Base-by-base conservation (phyloP, 2,329 filamentous ascomycete species). In the Alternaria hordeiaustralica region DNA sequence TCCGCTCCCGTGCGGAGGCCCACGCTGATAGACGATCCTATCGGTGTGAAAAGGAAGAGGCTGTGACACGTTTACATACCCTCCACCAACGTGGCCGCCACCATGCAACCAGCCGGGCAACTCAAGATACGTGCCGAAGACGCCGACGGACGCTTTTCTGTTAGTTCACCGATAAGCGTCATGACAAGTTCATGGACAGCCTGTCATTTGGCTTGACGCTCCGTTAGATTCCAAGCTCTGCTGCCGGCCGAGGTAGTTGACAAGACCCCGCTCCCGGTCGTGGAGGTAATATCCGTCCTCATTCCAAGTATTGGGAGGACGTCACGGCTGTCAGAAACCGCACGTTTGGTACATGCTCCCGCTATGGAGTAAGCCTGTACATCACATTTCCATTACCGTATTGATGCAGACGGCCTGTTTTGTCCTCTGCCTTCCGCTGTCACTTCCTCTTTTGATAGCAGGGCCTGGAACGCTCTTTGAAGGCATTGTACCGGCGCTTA, bases 51-150 rank as follows among this genome's bases (percentile, higher is more conserved):
- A 21, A 13, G 21, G 15, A 21, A 26, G 25, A 26, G 7, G 4
- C 18, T 47, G 25, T 33, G 49, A 45, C 53, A 13, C 8, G 12
- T 47, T n/a, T 41, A 55, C n/a, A 33, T 20, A 25, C 59, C 30
- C 8, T 41, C 5, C 36, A 41, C 26, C 36, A 59, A 63, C 55
- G 49, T 63, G 60, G 60, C 44, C 43, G 50, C 55, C 47, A 44
- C 54, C 26, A 58, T 47, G 47, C 46, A 20, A 21, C 10, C 1
- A 45, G n/a, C 55, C 55, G 49, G 6, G 30, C 20, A 41, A 41
- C 49, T 21, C 20, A 36, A 53, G 49, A 53, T 53, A 25, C 28
- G 20, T 53, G 20, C 49, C 49, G 28, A 15, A 36, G 28, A 21
- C 18, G 20, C 49, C 30, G 28, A 36, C 30, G 30, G 49, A 23